Conservation (phyloP, 768 basidiomycete species). For the Termitomyces sp. region DNA sequence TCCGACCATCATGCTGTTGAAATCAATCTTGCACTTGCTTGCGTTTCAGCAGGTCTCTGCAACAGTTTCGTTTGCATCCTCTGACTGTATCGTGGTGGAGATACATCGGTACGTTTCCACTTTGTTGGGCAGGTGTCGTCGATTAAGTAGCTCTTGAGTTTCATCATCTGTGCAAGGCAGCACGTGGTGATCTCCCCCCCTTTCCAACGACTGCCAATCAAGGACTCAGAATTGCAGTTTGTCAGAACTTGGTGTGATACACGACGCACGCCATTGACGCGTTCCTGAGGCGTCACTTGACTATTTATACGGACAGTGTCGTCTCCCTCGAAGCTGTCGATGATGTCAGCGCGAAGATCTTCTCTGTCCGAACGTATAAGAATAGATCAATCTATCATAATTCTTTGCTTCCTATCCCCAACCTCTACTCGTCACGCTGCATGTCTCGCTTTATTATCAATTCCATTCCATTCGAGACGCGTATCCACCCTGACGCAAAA, state of each 20-base stretch:
- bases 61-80: neutral
- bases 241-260: no score
- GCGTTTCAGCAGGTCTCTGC: neutral
- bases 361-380: slow-evolving; percentile 4
- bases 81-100: neutral
- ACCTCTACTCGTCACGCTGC: neutral
- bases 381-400: neutral
- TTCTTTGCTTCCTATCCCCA: neutral
- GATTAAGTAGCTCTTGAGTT: neutral
- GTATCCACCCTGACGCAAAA: slow-evolving; percentile 36
- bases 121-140: neutral
- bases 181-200: neutral
- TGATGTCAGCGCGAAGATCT: slow-evolving; percentile 7
- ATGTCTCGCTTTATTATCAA: slow-evolving; percentile 34
- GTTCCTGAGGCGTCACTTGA: neutral
- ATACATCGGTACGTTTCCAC: neutral
- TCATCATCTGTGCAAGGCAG: neutral
- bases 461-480: slow-evolving; percentile 40
- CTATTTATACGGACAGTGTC: no score
- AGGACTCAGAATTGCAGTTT: neutral
- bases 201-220: neutral
- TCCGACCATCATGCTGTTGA: neutral
- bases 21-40: neutral
- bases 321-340: neutral
- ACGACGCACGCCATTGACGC: no score